A percentile compares a stretch with the other conserved stretches of the same genome.
phyloP scores from a whole-genome alignment of 2,329 filamentous ascomycete species.

The Plectosphaerella cucumerina region DNA sequence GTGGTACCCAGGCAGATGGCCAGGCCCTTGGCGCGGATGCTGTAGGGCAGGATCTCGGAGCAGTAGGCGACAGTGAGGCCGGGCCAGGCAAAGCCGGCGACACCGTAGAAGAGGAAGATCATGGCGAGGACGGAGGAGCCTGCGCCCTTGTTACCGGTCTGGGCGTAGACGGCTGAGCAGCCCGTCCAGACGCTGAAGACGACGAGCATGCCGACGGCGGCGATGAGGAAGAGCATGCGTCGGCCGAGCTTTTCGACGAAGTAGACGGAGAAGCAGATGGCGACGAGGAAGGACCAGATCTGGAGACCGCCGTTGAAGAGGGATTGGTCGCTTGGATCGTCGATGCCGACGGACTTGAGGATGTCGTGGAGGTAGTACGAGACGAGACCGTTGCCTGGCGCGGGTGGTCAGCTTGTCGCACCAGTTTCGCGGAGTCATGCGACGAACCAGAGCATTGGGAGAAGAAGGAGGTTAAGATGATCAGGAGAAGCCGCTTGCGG shows the following conservation, averaged over 20 bases:
- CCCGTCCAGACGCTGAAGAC: slow-evolving; percentile 20
- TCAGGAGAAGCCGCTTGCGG: slow-evolving; percentile 19
- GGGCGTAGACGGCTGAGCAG: background rate
- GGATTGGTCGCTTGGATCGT: slow-evolving; percentile 26
- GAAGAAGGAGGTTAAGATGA: slow-evolving; percentile 28
- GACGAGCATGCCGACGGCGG: slow-evolving; percentile 18
- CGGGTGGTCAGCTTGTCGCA: background rate
- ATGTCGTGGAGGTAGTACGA: slow-evolving; percentile 33
- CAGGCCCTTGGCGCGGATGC: slow-evolving; percentile 13
- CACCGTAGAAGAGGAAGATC: slow-evolving; percentile 12
- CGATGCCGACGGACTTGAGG: slow-evolving; percentile 24
- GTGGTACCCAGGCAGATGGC: slow-evolving; percentile 11
- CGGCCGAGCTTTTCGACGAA: slow-evolving; percentile 24
- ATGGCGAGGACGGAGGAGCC: slow-evolving; percentile 61
- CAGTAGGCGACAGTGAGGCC: slow-evolving; percentile 35
- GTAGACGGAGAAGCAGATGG: slow-evolving; percentile 17
- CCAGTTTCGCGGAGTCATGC: slow-evolving; percentile 74
- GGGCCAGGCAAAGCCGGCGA: slow-evolving; percentile 40
- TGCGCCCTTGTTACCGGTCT: slow-evolving; percentile 67
- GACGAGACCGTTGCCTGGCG: slow-evolving; percentile 24
- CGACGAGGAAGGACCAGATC: slow-evolving; percentile 21
- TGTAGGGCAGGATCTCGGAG: slow-evolving; percentile 14
- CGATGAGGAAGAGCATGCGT: slow-evolving; percentile 12
- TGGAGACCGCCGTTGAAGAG: slow-evolving; percentile 29
- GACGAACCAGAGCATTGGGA: slow-evolving; percentile 16